Evolutionary conservation across 2,329 filamentous ascomycete species (phyloP).

Genomic region (Phaeosphaeriaceae sp.): DNA sequence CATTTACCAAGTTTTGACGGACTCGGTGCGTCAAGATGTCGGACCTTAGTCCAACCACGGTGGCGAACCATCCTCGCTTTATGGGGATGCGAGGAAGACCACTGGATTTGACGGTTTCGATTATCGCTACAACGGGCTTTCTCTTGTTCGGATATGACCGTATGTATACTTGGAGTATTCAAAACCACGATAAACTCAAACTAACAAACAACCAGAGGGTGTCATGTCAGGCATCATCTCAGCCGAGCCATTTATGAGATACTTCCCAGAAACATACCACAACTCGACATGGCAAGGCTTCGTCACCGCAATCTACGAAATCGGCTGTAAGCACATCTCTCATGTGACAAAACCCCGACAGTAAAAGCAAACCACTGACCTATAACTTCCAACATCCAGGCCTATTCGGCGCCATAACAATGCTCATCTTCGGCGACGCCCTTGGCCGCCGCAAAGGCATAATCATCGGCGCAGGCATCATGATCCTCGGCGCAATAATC

Average conservation of each 20-base stretch:
- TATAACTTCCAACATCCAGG: not conserved
- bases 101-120: conserved; percentile 35
- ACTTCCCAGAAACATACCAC: conserved; percentile 49
- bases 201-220: conserved; percentile 29
- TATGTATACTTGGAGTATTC: conserved; percentile 12
- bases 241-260: conserved; percentile 40
- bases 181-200: not conserved
- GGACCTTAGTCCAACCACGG: conserved; percentile 7
- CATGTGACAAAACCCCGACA: not conserved
- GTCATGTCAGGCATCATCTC: conserved; percentile 49
- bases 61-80: conserved; percentile 29
- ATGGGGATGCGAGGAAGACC: conserved; percentile 37
- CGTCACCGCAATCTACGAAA: conserved; percentile 60
- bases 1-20: not conserved
- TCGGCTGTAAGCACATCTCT: conserved; percentile 48
- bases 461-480: conserved; percentile 50
- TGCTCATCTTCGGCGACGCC: conserved; percentile 48
- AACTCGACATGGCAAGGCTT: conserved; percentile 58
- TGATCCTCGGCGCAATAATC: conserved; percentile 53
- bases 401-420: conserved; percentile 49
- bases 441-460: conserved; percentile 54
- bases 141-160: conserved; percentile 43
- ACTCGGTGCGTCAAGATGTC: conserved; percentile 13
- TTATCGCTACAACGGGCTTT: conserved; percentile 40
- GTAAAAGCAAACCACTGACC: not conserved